Conservation (phyloP, 1,139 yeast genomes). For the Diutina mesorugosa region DNA sequence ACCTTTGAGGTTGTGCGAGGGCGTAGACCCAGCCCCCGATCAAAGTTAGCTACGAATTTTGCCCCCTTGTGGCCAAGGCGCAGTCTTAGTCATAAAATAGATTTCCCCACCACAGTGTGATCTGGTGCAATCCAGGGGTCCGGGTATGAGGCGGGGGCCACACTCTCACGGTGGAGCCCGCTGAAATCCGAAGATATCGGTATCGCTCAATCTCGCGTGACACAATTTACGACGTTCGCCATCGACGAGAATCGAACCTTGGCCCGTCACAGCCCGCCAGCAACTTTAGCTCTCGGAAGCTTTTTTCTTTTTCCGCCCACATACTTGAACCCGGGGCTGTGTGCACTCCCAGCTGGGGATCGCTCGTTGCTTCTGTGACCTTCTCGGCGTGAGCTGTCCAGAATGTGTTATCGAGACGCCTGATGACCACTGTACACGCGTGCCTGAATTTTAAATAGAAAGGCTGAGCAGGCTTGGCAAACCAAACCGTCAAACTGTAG, state of each 20-base stretch:
- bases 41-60: no score
- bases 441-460: background rate
- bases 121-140: background rate
- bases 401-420: background rate
- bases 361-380: background rate
- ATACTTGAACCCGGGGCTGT: background rate
- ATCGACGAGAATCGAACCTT: background rate
- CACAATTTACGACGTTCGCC: background rate
- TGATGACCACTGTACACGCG: background rate
- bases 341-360: background rate
- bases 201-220: background rate
- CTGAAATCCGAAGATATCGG: background rate
- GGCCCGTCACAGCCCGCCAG: background rate
- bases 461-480: background rate
- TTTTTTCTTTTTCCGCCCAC: background rate
- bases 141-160: background rate
- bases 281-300: background rate
- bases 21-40: background rate
- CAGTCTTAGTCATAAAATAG: no score
- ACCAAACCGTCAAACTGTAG: no score
- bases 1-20: background rate
- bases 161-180: background rate
- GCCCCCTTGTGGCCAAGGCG: no score
- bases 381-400: background rate
- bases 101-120: background rate